A percentile compares a stretch with the other conserved stretches of the same genome.
Conservation (phyloP, 169 alveolate genomes). For the Perkinsus chesapeaki region DNA sequence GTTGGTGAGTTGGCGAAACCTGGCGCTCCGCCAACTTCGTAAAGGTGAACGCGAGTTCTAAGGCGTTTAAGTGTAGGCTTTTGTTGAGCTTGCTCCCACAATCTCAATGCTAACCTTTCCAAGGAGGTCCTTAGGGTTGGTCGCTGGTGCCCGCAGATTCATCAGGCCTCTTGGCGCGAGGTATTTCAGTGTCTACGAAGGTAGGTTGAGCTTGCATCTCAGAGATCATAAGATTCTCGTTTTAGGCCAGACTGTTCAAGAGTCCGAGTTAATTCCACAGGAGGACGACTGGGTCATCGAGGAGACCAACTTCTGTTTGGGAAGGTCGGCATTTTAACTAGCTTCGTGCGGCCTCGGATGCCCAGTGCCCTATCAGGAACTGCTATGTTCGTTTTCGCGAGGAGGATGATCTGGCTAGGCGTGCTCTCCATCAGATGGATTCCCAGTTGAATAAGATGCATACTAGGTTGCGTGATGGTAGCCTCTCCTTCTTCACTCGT, state of each 20-base stretch:
- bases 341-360: background rate
- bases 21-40: background rate
- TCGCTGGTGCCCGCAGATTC: background rate
- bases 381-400: constrained; percentile 53
- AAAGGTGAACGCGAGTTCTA: too few species aligned
- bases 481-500: background rate
- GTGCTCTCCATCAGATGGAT: constrained; percentile 80
- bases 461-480: constrained; percentile 79
- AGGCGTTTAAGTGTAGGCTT: too few species aligned
- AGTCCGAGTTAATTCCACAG: constrained; percentile 68
- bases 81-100: background rate
- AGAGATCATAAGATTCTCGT: too few species aligned
- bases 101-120: background rate
- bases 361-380: constrained; percentile 15
- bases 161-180: background rate
- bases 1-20: background rate
- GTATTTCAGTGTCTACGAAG: background rate
- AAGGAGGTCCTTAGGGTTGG: background rate
- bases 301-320: constrained; percentile 84
- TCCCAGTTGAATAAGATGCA: constrained; percentile 75
- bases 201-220: too few species aligned
- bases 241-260: constrained; percentile 65
- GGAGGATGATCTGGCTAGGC: constrained; percentile 75
- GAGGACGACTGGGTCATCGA: constrained; percentile 81
- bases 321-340: constrained; percentile 50